Conservation (phyloP, 2,329 filamentous ascomycete species). For the Parafenestella ontariensis region DNA sequence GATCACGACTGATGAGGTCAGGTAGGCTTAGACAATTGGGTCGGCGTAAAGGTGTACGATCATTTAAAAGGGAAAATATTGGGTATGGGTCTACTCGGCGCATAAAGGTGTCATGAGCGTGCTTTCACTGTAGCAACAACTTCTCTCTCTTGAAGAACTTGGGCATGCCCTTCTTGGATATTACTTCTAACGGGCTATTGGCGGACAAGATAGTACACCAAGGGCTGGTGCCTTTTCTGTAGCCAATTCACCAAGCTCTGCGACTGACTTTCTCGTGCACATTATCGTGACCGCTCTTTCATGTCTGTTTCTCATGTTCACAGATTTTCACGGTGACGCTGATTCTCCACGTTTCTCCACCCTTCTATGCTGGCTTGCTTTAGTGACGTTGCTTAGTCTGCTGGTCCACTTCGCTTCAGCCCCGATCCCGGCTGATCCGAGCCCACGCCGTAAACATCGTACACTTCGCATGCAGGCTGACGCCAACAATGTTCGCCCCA, state of each 20-base stretch:
- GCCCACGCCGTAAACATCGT: neutral
- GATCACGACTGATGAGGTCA: conserved; percentile 38
- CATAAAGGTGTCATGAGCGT: conserved; percentile 33
- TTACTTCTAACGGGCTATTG: conserved; percentile 12
- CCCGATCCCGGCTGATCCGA: no score
- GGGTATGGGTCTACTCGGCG: conserved; percentile 27
- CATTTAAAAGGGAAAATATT: conserved; percentile 27
- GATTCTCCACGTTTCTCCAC: neutral
- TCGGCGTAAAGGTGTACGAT: conserved; percentile 37
- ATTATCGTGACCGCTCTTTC: conserved; percentile 5
- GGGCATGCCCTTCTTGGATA: conserved; percentile 22
- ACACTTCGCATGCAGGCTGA: conserved; percentile 7
- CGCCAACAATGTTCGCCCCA: conserved; percentile 5
- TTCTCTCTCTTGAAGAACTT: conserved; percentile 15
- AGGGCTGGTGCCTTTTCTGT: conserved; percentile 44
- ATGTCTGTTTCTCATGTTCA: no score
- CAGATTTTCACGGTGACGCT: neutral
- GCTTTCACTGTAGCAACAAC: conserved; percentile 28
- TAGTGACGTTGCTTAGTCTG: no score
- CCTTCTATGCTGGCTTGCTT: neutral
- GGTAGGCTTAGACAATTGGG: conserved; percentile 35
- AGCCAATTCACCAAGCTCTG: conserved; percentile 35
- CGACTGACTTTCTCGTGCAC: conserved; percentile 6
- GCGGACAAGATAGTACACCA: conserved; percentile 41
- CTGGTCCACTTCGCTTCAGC: no score